Evolutionary conservation across 257 asterid genomes (phyloP).

Genomic region (Knoxia roxburghii): DNA sequence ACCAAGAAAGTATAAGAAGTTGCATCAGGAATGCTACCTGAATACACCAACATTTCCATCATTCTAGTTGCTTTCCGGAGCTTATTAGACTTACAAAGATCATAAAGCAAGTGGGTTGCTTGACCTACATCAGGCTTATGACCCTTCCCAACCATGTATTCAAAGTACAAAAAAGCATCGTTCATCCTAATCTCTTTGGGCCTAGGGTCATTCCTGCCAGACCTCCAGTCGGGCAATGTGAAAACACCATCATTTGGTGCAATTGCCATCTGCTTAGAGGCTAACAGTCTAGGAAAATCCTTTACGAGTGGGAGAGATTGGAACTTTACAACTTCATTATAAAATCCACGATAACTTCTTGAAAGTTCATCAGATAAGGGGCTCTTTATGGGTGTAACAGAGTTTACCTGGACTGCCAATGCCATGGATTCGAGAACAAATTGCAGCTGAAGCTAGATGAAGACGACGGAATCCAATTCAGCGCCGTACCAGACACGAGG

Average conservation of each 20-base stretch:
- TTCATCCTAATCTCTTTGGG: conserved; percentile 49
- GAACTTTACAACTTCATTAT: conserved; percentile 36
- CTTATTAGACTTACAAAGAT: conserved; percentile 71
- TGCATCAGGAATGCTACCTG: conserved; percentile 65
- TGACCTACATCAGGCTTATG: conserved; percentile 57
- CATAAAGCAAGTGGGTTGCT: conserved; percentile 67
- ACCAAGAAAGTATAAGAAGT: conserved; percentile 70
- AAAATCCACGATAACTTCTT: conserved; percentile 31
- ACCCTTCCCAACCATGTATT: conserved; percentile 72
- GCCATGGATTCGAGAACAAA: conserved; percentile 35
- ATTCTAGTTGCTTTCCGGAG: conserved; percentile 70
- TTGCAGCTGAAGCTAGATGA: no score
- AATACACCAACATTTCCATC: conserved; percentile 74
- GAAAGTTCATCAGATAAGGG: conserved; percentile 36
- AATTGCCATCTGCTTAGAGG: conserved; percentile 38
- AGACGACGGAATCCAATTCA: background rate
- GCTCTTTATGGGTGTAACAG: conserved; percentile 48
- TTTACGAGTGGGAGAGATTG: conserved; percentile 32
- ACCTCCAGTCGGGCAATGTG: conserved; percentile 75
- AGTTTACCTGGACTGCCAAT: conserved; percentile 52
- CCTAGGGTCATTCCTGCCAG: conserved; percentile 53
- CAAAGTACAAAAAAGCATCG: conserved; percentile 70
- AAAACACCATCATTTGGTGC: conserved; percentile 41
- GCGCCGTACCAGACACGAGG: no score
- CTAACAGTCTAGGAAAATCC: conserved; percentile 33